Percentiles rank a stretch among this genome's conserved stretches.
These are phyloP conservation scores for Allomyces javanicus DNA, from an alignment of 192 early-diverging fungal genomes.

Conservation along the genomic window DNA sequence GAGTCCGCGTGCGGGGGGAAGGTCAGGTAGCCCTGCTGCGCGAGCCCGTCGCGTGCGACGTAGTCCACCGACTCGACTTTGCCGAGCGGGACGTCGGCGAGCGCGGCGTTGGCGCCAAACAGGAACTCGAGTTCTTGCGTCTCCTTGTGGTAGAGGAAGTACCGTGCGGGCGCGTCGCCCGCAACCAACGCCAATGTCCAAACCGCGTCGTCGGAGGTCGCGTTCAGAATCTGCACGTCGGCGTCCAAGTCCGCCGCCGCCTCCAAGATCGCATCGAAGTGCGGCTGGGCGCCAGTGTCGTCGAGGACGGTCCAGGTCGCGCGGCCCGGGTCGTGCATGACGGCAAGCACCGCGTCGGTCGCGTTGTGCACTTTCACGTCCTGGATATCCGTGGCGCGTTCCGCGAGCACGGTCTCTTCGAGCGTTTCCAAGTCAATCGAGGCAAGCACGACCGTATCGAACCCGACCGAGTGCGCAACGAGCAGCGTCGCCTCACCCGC, in stretches of 20 bases:
- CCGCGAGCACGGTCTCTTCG: neutral
- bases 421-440: neutral
- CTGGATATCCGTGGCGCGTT: neutral
- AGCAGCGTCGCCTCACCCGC: neutral
- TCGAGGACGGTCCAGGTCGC: neutral
- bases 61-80: neutral
- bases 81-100: neutral
- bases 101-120: neutral
- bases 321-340: neutral
- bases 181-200: neutral
- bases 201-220: neutral
- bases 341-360: neutral
- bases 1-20: neutral
- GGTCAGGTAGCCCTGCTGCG: neutral
- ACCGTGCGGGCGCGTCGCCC: neutral
- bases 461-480: neutral
- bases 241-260: neutral
- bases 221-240: neutral
- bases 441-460: neutral
- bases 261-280: neutral
- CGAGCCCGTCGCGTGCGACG: neutral
- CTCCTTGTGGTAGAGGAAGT: neutral
- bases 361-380: neutral
- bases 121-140: neutral
- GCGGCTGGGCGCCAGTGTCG: neutral